A percentile compares a stretch with the other conserved stretches of the same genome.
Conservation (phyloP, 2,329 filamentous ascomycete species). For the Colletotrichum filicis region DNA sequence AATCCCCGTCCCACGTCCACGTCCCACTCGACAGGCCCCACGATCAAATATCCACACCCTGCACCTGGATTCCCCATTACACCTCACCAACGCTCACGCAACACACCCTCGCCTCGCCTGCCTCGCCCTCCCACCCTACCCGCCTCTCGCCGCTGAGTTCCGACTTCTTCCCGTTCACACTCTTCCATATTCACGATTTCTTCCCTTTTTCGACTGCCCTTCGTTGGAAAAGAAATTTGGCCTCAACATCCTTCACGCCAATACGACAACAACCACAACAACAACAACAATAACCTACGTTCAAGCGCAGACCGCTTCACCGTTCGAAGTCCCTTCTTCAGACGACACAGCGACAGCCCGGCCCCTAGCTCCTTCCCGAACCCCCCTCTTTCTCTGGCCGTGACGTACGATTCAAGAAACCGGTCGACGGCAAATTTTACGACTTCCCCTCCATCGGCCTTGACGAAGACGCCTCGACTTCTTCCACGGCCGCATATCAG, state of each 20-base stretch:
- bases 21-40: constrained; percentile 25
- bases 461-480: neutral
- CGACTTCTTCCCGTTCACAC: constrained; percentile 21
- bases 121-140: constrained; percentile 9
- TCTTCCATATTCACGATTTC: neutral
- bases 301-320: constrained; percentile 23
- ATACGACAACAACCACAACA: neutral
- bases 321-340: constrained; percentile 19
- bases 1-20: constrained; percentile 8
- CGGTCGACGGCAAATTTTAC: neutral
- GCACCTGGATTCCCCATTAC: constrained; percentile 9
- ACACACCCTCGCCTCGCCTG: constrained; percentile 7
- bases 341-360: constrained; percentile 24
- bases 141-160: constrained; percentile 15
- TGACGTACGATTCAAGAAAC: constrained; percentile 11
- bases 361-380: constrained; percentile 23
- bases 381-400: constrained; percentile 19
- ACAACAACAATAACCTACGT: neutral
- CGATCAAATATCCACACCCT: constrained; percentile 28
- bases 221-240: neutral
- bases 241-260: neutral
- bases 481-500: neutral
- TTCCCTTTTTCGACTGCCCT: neutral
- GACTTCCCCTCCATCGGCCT: neutral
- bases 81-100: constrained; percentile 23